Base-by-base conservation (phyloP, 2,329 filamentous ascomycete species). In the Coniosporium tulheliwenetii region DNA sequence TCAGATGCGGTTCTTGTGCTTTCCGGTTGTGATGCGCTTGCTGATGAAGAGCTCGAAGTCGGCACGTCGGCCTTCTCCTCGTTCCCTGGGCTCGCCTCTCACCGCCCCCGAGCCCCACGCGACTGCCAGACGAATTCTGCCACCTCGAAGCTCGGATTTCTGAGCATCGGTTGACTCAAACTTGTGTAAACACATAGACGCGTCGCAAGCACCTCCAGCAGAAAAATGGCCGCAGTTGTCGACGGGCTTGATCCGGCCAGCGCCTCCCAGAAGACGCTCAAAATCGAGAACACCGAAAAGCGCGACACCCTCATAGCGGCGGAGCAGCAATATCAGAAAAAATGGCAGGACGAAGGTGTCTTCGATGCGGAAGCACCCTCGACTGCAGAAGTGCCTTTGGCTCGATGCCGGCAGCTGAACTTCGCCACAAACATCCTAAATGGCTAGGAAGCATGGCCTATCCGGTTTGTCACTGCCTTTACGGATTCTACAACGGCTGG, bases 281-380 rank as follows among this genome's bases (percentile, higher is more conserved):
- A 79, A 55, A 70, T 80, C 47, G 76, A 80, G 61, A 77, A 77
- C 54, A 30, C 29, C 30, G 37, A 39, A 30, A 39, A 39, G 15
- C 10, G 37, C 12, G 37, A 39, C 19, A 31, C 34, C 16, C 35
- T 43, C n/a, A 79, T 91, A 51, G 76, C 76, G 30, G 74, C 81
- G 53, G 89, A 96, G 67, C 93, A 91, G 67, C 86, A 86, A 58
- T 95, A 93, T 64, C 89, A 96, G 65, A 67, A 79, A 56, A 70
- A 79, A 73, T 93, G 85, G 85, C 75, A 80, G 54, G 70, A 83
- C 44, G 69, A 76, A 50, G 72, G 73, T 47, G 67, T 94, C 50
- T 98, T 96, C 72, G 73, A 95, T 62, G 73, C 79, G 52, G 70
- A 96, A 62, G 86, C 91, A 16, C 91, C 91, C 30, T 77, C 82